These are phyloP conservation scores for Yarrowia keelungensis DNA, from an alignment of 805 yeast species.

Conservation along the genomic window DNA sequence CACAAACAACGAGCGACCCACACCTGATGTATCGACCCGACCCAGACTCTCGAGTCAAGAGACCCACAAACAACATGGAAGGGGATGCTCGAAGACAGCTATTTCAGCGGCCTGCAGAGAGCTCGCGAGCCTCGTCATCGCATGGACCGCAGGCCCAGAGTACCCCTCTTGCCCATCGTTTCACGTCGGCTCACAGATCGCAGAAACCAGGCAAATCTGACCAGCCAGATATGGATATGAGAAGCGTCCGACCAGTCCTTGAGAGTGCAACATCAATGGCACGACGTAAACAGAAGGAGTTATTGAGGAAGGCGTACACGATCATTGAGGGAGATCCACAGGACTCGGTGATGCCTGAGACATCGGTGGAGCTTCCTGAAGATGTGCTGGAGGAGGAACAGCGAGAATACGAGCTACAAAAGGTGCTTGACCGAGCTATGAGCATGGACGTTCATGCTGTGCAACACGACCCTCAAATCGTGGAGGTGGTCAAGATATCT, in stretches of 20 bases:
- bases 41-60: constrained; percentile 35
- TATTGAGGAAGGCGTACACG: constrained; percentile 13
- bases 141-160: constrained; percentile 20
- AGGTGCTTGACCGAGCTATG: constrained; percentile 32
- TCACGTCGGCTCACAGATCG: constrained; percentile 19
- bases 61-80: constrained; percentile 35
- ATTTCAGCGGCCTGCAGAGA: constrained; percentile 19
- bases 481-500: constrained; percentile 20
- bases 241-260: constrained; percentile 14
- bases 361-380: constrained; percentile 28
- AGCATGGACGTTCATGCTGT: constrained; percentile 23
- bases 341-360: constrained; percentile 30
- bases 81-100: constrained; percentile 34
- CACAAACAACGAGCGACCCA: constrained; percentile 10
- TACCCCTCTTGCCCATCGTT: constrained; percentile 25
- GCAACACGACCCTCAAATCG: constrained; percentile 18
- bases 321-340: constrained; percentile 36
- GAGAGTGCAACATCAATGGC: constrained; percentile 30
- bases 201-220: constrained; percentile 16
- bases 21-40: constrained; percentile 34
- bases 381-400: constrained; percentile 32
- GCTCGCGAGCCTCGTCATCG: constrained; percentile 4
- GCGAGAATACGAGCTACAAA: constrained; percentile 30
- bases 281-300: constrained; percentile 28
- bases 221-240: constrained; percentile 17